Percentiles rank a stretch among this genome's conserved stretches.
Evolutionary conservation across 129 eudicot species (phyloP).

Genomic region (Helichrysum umbraculigerum): DNA sequence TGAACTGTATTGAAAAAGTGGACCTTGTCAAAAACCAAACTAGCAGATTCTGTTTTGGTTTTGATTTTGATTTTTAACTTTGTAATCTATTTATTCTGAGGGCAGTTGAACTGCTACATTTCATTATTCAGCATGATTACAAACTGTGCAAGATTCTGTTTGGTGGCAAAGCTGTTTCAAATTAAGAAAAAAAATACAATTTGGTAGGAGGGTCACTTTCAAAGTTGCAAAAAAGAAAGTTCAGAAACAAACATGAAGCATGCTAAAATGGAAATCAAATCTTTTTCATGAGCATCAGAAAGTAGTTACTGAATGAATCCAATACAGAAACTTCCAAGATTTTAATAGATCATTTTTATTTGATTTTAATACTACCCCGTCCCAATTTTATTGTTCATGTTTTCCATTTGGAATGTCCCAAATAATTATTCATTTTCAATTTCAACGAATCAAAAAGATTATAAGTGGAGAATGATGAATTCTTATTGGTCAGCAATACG

Average conservation of each 20-base stretch:
- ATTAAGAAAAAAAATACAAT: neutral
- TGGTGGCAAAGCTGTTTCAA: conserved; percentile 5
- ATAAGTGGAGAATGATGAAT: too few species aligned
- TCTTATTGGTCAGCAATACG: too few species aligned
- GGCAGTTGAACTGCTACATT: conserved; percentile 31
- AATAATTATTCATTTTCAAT: too few species aligned
- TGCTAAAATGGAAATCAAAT: conserved; percentile 7
- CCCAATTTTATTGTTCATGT: too few species aligned
- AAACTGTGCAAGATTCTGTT: conserved; percentile 13
- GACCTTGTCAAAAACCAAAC: neutral
- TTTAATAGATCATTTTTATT: too few species aligned
- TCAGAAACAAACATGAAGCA: neutral
- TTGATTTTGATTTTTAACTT: neutral
- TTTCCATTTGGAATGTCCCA: too few species aligned
- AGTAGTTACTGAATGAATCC: conserved; percentile 10
- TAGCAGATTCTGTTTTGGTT: conserved; percentile 1
- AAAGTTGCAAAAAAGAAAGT: conserved; percentile 7
- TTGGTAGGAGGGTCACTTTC: conserved; percentile 7
- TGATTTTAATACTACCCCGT: too few species aligned
- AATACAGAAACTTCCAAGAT: too few species aligned
- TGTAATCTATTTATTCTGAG: conserved; percentile 9
- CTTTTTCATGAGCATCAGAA: conserved; percentile 7
- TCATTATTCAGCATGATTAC: conserved; percentile 17
- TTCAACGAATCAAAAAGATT: too few species aligned
- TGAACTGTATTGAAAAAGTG: neutral